Percentiles rank a stretch among this genome's conserved stretches.
Conservation (phyloP, 192 early-diverging fungal species). For the Gaertneriomyces sp. region DNA sequence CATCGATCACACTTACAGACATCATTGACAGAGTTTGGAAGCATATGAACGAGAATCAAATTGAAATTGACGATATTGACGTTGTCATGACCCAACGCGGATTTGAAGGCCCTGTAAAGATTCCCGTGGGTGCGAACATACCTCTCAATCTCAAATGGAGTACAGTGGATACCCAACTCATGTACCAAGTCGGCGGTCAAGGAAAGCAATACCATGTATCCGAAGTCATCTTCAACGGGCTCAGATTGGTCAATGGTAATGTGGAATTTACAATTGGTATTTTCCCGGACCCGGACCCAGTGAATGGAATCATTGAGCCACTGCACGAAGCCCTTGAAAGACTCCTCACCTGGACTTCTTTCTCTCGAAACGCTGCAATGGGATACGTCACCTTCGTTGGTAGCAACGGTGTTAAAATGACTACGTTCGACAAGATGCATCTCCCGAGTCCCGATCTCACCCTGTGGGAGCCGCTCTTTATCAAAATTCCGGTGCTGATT, state of each 20-base stretch:
- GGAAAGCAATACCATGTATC: constrained; percentile 9
- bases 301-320: constrained; percentile 21
- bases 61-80: constrained; percentile 15
- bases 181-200: constrained; percentile 1
- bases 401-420: not conserved
- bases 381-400: constrained; percentile 17
- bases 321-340: constrained; percentile 15
- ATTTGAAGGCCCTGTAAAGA: constrained; percentile 8
- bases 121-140: constrained; percentile 1
- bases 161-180: constrained; percentile 2
- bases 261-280: constrained; percentile 8
- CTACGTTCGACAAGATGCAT: constrained; percentile 11
- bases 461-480: constrained; percentile 19
- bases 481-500: constrained; percentile 14
- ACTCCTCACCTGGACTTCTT: constrained; percentile 17
- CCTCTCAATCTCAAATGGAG: constrained; percentile 24
- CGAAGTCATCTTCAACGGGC: constrained; percentile 2
- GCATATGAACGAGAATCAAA: constrained; percentile 15
- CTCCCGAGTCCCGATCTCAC: constrained; percentile 14
- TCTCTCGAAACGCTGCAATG: constrained; percentile 7
- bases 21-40: not conserved
- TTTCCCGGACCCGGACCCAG: constrained; percentile 7
- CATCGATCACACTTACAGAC: not conserved
- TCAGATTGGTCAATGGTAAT: not conserved
- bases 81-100: constrained; percentile 1